phyloP scores from a whole-genome alignment of 2,329 filamentous ascomycete species.

The Zymoseptoria tritici region DNA sequence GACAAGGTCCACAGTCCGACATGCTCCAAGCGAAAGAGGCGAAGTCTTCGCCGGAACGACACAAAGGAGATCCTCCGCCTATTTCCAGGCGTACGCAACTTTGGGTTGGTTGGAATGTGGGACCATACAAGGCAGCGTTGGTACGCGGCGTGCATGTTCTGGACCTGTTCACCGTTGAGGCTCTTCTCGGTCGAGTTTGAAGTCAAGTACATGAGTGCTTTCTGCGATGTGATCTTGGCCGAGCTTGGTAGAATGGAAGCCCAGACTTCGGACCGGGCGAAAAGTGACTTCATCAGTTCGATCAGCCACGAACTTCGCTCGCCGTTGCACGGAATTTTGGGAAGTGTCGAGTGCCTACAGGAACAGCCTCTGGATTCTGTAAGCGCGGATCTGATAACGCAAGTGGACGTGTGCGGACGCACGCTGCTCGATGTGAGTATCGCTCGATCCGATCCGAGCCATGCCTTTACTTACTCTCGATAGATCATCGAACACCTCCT shows the following conservation, averaged over 20 bases:
- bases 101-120: constrained; percentile 47
- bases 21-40: constrained; percentile 19
- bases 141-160: constrained; percentile 32
- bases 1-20: constrained; percentile 7
- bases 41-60: constrained; percentile 19
- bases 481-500: constrained; percentile 38
- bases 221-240: constrained; percentile 37
- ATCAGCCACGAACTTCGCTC: constrained; percentile 47
- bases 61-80: constrained; percentile 21
- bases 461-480: constrained; percentile 15
- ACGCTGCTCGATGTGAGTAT: constrained; percentile 37
- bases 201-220: constrained; percentile 34
- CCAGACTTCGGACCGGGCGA: constrained; percentile 39
- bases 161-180: constrained; percentile 39
- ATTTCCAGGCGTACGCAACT: constrained; percentile 42
- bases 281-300: constrained; percentile 46
- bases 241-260: constrained; percentile 36
- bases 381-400: constrained; percentile 38
- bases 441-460: too few species aligned
- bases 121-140: constrained; percentile 36
- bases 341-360: constrained; percentile 43
- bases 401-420: constrained; percentile 44
- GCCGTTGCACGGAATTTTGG: constrained; percentile 43
- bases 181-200: constrained; percentile 36
- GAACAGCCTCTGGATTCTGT: constrained; percentile 36